A percentile compares a stretch with the other conserved stretches of the same genome.
Conservation (phyloP, 805 yeast genomes). For the Wilhelminamyces savonicus region DNA sequence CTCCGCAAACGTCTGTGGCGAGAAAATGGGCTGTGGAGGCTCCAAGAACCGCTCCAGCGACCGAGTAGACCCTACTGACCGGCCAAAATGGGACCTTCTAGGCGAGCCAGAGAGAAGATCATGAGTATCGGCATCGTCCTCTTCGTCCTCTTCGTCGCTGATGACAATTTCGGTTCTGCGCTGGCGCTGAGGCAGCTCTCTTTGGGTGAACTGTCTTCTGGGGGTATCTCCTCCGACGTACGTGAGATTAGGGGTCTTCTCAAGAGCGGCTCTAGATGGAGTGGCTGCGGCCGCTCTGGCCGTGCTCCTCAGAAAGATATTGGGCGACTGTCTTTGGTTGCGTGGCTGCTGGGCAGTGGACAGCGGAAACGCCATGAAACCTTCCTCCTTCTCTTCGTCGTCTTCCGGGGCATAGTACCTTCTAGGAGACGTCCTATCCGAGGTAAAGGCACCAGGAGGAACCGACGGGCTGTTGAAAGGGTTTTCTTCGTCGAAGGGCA, state of each 20-base stretch:
- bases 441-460: constrained; percentile 35
- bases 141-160: constrained; percentile 31
- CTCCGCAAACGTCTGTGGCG: constrained; percentile 56
- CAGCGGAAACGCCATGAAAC: constrained; percentile 25
- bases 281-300: constrained; percentile 12
- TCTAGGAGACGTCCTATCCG: constrained; percentile 32
- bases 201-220: constrained; percentile 59
- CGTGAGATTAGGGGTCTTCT: constrained; percentile 23
- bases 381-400: constrained; percentile 10
- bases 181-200: constrained; percentile 68
- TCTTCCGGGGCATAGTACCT: constrained; percentile 23
- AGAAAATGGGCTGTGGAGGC: constrained; percentile 62
- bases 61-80: constrained; percentile 21
- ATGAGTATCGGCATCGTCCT: constrained; percentile 16
- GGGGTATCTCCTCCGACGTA: constrained; percentile 46
- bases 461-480: too few species aligned
- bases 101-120: constrained; percentile 31
- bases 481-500: too few species aligned
- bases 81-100: constrained; percentile 20
- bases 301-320: constrained; percentile 35
- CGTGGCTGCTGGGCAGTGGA: constrained; percentile 12
- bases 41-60: constrained; percentile 51
- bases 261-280: constrained; percentile 12
- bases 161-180: constrained; percentile 43
- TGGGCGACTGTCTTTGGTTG: constrained; percentile 34